Base-by-base conservation (phyloP, 192 early-diverging fungal genomes). In the Coemansia sp. region DNA sequence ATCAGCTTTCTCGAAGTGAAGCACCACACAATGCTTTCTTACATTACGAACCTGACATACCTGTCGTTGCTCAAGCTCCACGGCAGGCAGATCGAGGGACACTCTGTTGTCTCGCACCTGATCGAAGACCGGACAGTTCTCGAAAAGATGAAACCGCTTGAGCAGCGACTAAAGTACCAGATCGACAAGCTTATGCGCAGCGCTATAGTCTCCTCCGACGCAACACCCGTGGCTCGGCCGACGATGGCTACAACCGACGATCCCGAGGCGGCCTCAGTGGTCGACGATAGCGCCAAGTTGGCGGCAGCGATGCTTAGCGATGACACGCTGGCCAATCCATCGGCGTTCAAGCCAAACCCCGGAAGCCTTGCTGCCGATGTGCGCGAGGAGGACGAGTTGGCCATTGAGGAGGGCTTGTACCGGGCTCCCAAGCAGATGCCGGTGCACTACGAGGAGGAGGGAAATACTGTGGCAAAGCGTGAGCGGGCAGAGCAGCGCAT, bases 131-230 rank as follows among this genome's bases (percentile, higher is more conserved):
- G 95, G 15, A 87, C 89, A 2, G 83, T 94, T n/a, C 68, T 99
- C 33, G 97, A 98, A 66, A 91, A 91, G 71, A 92, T 93, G 69
- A 90, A 90, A 65, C 97, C 97, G 0, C 74, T 98, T 21, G 97
- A 98, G 81, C 86, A 85, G 53, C 90, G 94, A 60, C 84, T 98
- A 46, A 93, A 93, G 76, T 97, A 96, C 81, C 97, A 96, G 81
- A 94, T 97, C 64, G 94, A 97, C 72, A 97, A 97, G 76, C 83
- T 98, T 21, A 84, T 97, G 29, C 82, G 86, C 38, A 72, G 81
- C 12, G 85, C 91, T 4, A 75, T 83, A 7, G 67, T 87, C 14
- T 81, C 77, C 14, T 55, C 76, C 21, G 70, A 81, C 34, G 44
- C 55, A 3, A 9, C 29, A 4, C 8, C 38, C 1, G 52, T 10